These are phyloP conservation scores for Pistacia integerrima DNA, from an alignment of 345 rosid species.

Conservation along the genomic window DNA sequence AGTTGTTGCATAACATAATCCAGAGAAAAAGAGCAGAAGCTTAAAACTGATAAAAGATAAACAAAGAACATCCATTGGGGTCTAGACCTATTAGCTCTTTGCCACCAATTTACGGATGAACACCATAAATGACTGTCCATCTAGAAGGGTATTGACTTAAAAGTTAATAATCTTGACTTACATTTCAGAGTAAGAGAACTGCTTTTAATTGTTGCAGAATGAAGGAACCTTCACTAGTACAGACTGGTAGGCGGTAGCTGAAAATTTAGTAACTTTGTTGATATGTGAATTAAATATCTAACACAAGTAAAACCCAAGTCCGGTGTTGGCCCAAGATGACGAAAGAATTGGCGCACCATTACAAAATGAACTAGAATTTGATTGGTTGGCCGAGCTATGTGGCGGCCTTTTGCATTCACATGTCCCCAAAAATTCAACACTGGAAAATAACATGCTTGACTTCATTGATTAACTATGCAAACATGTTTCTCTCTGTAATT, in stretches of 20 bases:
- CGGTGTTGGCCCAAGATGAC: too few species aligned
- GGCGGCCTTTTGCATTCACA: not conserved
- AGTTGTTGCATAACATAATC: conserved; percentile 4
- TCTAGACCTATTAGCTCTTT: not conserved
- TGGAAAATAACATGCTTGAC: not conserved
- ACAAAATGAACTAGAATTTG: too few species aligned
- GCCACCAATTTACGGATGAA: not conserved
- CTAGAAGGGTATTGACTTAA: too few species aligned
- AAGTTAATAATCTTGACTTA: not conserved
- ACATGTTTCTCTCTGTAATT: too few species aligned
- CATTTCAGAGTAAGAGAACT: not conserved
- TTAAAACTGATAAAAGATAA: not conserved
- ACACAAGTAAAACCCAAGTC: too few species aligned
- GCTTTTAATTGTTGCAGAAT: not conserved
- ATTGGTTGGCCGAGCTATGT: too few species aligned
- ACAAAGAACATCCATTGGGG: conserved; percentile 10
- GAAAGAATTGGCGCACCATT: too few species aligned
- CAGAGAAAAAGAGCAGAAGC: not conserved
- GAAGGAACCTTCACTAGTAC: not conserved
- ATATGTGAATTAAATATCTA: too few species aligned
- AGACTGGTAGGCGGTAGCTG: too few species aligned
- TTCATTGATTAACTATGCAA: too few species aligned
- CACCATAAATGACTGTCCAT: not conserved
- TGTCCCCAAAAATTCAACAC: not conserved
- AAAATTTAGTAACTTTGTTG: too few species aligned